Evolutionary conservation across 2,329 filamentous ascomycete species (phyloP).

Genomic region (Cryphonectria carpinicola): DNA sequence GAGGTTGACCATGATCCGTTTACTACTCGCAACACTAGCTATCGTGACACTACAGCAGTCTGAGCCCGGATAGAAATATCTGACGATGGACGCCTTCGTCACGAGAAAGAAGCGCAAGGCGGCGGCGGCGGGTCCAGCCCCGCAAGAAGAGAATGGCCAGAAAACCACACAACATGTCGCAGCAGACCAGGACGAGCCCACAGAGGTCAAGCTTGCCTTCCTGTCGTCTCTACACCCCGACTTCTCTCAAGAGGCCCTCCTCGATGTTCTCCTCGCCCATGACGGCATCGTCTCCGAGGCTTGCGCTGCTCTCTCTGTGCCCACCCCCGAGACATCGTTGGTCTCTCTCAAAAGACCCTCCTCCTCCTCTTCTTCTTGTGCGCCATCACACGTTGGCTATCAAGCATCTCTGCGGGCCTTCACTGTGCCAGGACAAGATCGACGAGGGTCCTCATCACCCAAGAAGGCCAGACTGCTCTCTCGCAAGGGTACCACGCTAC

Average conservation of each 20-base stretch:
- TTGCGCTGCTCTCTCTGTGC: constrained; percentile 44
- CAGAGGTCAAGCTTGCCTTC: constrained; percentile 86
- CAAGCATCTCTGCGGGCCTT: constrained; percentile 68
- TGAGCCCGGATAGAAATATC: neutral
- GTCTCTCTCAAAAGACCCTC: neutral
- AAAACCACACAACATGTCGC: constrained; percentile 33
- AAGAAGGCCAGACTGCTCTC: constrained; percentile 60
- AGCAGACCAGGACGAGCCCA: constrained; percentile 69
- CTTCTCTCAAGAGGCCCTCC: constrained; percentile 65
- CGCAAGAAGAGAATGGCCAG: constrained; percentile 13
- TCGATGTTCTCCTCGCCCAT: constrained; percentile 78
- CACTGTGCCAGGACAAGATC: constrained; percentile 32
- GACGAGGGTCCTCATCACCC: constrained; percentile 27
- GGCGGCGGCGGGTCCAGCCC: constrained; percentile 35
- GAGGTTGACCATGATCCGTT: neutral
- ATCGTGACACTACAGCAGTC: neutral
- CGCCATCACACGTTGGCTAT: constrained; percentile 10
- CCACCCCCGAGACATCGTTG: constrained; percentile 47
- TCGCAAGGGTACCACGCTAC: constrained; percentile 79
- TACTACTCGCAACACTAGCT: too few relatives aligned
- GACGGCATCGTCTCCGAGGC: constrained; percentile 76
- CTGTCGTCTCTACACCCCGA: constrained; percentile 76
- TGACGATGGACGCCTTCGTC: constrained; percentile 62
- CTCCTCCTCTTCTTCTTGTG: neutral
- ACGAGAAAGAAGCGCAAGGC: constrained; percentile 56